Evolutionary conservation across 2,329 filamentous ascomycete species (phyloP).

Genomic region (Mollisiaceae sp.): DNA sequence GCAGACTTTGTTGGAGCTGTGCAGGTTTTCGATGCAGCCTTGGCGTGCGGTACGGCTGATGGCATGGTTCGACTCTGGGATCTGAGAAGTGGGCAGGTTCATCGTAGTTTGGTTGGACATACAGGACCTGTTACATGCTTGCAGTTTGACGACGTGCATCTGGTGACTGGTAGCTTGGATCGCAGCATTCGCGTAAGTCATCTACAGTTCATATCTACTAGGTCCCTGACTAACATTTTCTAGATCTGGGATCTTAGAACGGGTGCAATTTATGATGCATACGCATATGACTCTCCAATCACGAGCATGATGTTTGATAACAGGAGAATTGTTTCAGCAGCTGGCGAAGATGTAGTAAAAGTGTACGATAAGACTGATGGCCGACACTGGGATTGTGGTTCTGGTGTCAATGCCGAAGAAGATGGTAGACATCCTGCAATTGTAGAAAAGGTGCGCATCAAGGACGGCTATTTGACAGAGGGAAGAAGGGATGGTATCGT

Average conservation of each 20-base stretch:
- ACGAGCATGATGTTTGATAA: conserved; percentile 98
- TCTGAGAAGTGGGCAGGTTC: conserved; percentile 94
- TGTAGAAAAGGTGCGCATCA: conserved; percentile 86
- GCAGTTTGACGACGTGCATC: conserved; percentile 94
- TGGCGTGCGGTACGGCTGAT: conserved; percentile 95
- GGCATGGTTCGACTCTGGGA: conserved; percentile 98
- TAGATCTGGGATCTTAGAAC: conserved; percentile 99
- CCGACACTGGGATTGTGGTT: conserved; percentile 94
- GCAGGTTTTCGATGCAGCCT: conserved; percentile 93
- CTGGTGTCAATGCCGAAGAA: conserved; percentile 73
- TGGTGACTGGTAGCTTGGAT: conserved; percentile 92
- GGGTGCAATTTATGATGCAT: conserved; percentile 93
- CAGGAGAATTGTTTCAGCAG: conserved; percentile 86
- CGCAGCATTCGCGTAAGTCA: conserved; percentile 87
- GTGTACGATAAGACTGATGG: conserved; percentile 98
- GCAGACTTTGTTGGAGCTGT: conserved; percentile 94
- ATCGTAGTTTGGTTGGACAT: conserved; percentile 92
- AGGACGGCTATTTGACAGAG: conserved; percentile 93
- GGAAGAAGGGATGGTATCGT: conserved; percentile 86
- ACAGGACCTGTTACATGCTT: conserved; percentile 92
- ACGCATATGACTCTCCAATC: conserved; percentile 89
- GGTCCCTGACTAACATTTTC: conserved; percentile 34
- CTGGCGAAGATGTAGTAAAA: conserved; percentile 92
- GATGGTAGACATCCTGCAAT: conserved; percentile 67
- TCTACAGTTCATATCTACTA: background rate